phyloP scores from a whole-genome alignment of 2,329 filamentous ascomycete species.

The Immersiporthe knoxdaviesiana region DNA sequence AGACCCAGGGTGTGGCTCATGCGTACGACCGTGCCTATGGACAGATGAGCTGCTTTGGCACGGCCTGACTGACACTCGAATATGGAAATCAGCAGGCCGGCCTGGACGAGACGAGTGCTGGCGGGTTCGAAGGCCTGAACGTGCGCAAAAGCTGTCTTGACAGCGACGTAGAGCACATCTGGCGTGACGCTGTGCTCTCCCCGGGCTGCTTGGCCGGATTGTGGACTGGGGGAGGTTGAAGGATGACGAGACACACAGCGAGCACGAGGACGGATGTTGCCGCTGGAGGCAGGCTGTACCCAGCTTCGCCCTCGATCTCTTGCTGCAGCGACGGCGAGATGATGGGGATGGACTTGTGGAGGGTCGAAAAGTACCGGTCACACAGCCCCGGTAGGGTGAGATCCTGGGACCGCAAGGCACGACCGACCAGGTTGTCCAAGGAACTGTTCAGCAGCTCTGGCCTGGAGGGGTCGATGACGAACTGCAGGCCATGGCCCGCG shows the following conservation, averaged over 20 bases:
- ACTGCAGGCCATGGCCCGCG: constrained; percentile 8
- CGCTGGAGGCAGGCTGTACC: not conserved
- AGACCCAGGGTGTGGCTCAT: constrained; percentile 1
- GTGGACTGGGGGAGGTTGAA: too few relatives aligned
- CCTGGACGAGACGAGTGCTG: constrained; percentile 5
- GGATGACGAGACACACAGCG: not conserved
- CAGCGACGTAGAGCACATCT: not conserved
- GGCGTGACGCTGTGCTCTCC: not conserved
- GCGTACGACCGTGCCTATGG: constrained; percentile 6
- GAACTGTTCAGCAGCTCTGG: not conserved
- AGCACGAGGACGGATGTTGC: constrained; percentile 3
- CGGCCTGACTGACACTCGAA: constrained; percentile 10
- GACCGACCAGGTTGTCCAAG: not conserved
- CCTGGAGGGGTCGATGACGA: constrained; percentile 11
- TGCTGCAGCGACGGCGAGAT: constrained; percentile 2
- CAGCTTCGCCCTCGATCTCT: not conserved
- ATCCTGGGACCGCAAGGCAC: not conserved
- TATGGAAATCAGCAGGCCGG: not conserved
- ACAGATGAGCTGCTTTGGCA: constrained; percentile 8
- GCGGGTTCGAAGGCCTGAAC: not conserved
- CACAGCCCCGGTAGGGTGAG: not conserved
- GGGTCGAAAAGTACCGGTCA: not conserved
- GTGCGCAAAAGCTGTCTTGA: constrained; percentile 2
- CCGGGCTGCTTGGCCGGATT: not conserved
- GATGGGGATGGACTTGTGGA: constrained; percentile 1